Evolutionary conservation across 2,329 filamentous ascomycete genomes (phyloP), one percentile per base, ranked within the genome.

Genomic region (Aspergillus sclerotialis): DNA sequence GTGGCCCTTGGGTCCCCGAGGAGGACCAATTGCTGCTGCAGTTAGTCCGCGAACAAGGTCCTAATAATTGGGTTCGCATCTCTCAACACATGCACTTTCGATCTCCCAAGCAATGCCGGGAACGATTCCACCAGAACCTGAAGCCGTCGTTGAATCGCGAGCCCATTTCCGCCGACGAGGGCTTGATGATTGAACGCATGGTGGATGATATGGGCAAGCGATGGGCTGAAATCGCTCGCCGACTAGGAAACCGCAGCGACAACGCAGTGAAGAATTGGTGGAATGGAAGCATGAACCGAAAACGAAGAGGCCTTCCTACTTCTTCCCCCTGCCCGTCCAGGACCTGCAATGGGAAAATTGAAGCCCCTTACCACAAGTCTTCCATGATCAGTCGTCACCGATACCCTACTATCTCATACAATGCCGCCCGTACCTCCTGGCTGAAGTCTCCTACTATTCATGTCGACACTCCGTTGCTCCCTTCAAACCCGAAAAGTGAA

Each of bases 241-340:
- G 78, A 29, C 73, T 95, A 13, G 75, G 82, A 35, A 87, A 87
- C 45, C 82, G 89, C 53, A 94, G 88, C 60, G 89, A 95, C 68
- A 95, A 95, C 54, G 84, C 86, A 17, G 86, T 95, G 44, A 95
- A 95, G 76, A 95, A 95, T 63, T 95, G 88, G 87, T 94, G 85
- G 85, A 94, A 94, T 57, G 88, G 89, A 32, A 85, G 82, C 57
- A 84, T 89, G 73, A 94, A 94, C 66, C 78, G 88, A 52, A 74
- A 82, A 52, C 73, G 70, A 53, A 68, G 79, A 45, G 59, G 69
- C 33, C 56, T 64, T 23, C 48, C 52, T 8, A 50, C 46, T 13
- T 43, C 54, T 27, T 51, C 40, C 28, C 65, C 42, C 61, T 67
- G 58, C 44, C 46, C 34, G 35, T 48, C 58, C 34, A 50, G 62